A percentile compares a stretch with the other conserved stretches of the same genome.
Evolutionary conservation across 2,329 filamentous ascomycete species (phyloP).

Genomic region (Colletotrichum melonis): DNA sequence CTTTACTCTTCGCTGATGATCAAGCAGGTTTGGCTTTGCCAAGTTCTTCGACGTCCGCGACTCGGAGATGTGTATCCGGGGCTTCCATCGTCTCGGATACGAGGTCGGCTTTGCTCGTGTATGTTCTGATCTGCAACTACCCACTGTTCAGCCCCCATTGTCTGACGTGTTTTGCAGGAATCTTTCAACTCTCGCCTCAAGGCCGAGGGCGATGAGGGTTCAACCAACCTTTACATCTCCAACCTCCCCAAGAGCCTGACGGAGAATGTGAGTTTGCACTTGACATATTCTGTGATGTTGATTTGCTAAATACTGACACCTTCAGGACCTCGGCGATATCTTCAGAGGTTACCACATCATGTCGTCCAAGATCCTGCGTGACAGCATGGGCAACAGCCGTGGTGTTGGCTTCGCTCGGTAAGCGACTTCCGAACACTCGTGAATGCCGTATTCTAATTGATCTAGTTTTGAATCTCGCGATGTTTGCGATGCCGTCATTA

Average conservation of each 20-base stretch:
- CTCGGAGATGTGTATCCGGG: slow-evolving; percentile 95
- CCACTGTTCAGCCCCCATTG: neutral
- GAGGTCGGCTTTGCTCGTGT: slow-evolving; percentile 97
- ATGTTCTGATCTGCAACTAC: slow-evolving; percentile 44
- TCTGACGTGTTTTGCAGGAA: slow-evolving; percentile 69
- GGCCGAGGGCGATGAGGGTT: slow-evolving; percentile 88
- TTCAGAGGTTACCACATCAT: slow-evolving; percentile 86
- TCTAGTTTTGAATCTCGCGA: slow-evolving; percentile 88
- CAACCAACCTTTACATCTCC: slow-evolving; percentile 97
- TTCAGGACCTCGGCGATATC: slow-evolving; percentile 79
- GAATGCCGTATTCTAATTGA: slow-evolving; percentile 37
- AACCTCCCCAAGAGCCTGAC: slow-evolving; percentile 94
- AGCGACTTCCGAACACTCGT: slow-evolving; percentile 41
- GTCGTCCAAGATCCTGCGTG: slow-evolving; percentile 94
- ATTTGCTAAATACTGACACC: slow-evolving; percentile 3
- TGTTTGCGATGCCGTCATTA: slow-evolving; percentile 89
- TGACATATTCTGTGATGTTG: neutral
- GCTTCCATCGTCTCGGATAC: slow-evolving; percentile 93
- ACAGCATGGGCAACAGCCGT: slow-evolving; percentile 91
- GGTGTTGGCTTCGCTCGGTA: slow-evolving; percentile 98
- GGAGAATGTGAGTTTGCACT: slow-evolving; percentile 76
- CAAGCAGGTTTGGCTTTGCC: slow-evolving; percentile 89
- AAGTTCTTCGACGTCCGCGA: slow-evolving; percentile 90
- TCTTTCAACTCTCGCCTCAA: slow-evolving; percentile 99
- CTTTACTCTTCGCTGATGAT: slow-evolving; percentile 42